phyloP scores from a whole-genome alignment of 2,329 filamentous ascomycete species.

The Plenodomus lindquistii region DNA sequence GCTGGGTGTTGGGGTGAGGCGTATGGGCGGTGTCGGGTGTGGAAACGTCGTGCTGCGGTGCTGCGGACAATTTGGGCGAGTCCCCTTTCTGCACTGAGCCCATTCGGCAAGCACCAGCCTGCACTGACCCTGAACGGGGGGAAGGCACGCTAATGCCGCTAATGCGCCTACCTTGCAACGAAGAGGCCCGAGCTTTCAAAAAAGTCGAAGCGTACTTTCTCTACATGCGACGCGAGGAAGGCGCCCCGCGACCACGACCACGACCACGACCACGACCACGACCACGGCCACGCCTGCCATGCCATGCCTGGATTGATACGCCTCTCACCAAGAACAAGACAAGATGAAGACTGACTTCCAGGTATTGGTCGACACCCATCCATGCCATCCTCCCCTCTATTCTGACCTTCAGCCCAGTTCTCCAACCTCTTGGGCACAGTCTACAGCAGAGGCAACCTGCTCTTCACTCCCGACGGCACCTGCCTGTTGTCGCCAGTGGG shows the following conservation, averaged over 20 bases:
- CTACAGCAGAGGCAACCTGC: slow-evolving; percentile 95
- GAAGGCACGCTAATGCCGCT: slow-evolving; percentile 37
- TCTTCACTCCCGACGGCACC: slow-evolving; percentile 95
- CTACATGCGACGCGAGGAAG: too few relatives aligned
- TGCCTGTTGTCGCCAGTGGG: slow-evolving; percentile 95
- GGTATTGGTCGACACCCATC: slow-evolving; percentile 55
- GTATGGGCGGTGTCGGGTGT: neutral
- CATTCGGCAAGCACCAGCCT: slow-evolving; percentile 45
- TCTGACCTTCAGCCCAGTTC: slow-evolving; percentile 63
- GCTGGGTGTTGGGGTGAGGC: neutral
- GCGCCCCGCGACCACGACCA: too few relatives aligned
- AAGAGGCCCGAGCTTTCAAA: slow-evolving; percentile 27
- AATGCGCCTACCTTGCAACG: slow-evolving; percentile 7
- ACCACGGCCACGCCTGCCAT: too few relatives aligned
- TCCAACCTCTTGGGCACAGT: slow-evolving; percentile 98
- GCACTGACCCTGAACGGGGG: slow-evolving; percentile 34
- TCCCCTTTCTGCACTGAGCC: slow-evolving; percentile 46
- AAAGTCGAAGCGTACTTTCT: slow-evolving; percentile 43
- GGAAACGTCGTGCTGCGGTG: slow-evolving; percentile 4
- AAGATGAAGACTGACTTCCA: slow-evolving; percentile 99
- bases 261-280: too few relatives aligned
- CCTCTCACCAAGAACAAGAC: neutral
- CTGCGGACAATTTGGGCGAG: slow-evolving; percentile 35
- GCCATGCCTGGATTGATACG: too few relatives aligned
- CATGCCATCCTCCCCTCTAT: slow-evolving; percentile 5